Conservation (phyloP, 768 basidiomycete genomes). For the Suillus lakei region DNA sequence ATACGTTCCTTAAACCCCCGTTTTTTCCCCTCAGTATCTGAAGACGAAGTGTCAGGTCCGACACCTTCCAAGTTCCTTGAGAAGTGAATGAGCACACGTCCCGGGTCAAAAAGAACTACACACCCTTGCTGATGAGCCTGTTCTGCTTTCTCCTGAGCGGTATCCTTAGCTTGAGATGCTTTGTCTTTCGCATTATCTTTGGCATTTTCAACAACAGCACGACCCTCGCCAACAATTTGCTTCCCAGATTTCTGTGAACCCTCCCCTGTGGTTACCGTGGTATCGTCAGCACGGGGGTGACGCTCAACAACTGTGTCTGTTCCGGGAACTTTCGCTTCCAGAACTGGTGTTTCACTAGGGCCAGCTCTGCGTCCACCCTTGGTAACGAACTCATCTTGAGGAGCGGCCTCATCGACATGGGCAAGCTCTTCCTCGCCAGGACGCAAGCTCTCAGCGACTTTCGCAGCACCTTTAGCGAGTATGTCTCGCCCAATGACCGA, state of each 20-base stretch:
- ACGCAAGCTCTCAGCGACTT: conserved; percentile 70
- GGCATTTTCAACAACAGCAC: conserved; percentile 16
- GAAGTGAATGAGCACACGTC: conserved; percentile 8
- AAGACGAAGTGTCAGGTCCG: conserved; percentile 12
- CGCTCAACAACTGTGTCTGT: conserved; percentile 48
- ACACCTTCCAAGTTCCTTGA: conserved; percentile 34
- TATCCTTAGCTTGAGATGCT: conserved; percentile 8
- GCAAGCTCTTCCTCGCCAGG: conserved; percentile 67
- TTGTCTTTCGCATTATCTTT: conserved; percentile 17
- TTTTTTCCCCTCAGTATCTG: conserved; percentile 44
- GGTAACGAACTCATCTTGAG: conserved; percentile 67
- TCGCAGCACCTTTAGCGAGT: conserved; percentile 72
- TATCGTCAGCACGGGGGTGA: conserved; percentile 56
- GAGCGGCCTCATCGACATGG: conserved; percentile 71
- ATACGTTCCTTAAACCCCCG: conserved; percentile 36
- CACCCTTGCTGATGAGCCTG: conserved; percentile 18
- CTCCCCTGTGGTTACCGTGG: conserved; percentile 35
- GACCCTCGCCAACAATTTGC: conserved; percentile 26
- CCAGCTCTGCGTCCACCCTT: conserved; percentile 45
- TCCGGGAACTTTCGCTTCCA: conserved; percentile 51
- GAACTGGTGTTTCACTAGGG: conserved; percentile 51
- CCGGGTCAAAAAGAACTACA: conserved; percentile 2
- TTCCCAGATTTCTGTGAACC: conserved; percentile 37
- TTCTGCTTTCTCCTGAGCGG: conserved; percentile 12
- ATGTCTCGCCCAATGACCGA: conserved; percentile 82